Evolutionary conservation across 129 eudicot genomes (phyloP), one percentile per base, ranked within the genome.

Genomic region (Escallonia herrerae): DNA sequence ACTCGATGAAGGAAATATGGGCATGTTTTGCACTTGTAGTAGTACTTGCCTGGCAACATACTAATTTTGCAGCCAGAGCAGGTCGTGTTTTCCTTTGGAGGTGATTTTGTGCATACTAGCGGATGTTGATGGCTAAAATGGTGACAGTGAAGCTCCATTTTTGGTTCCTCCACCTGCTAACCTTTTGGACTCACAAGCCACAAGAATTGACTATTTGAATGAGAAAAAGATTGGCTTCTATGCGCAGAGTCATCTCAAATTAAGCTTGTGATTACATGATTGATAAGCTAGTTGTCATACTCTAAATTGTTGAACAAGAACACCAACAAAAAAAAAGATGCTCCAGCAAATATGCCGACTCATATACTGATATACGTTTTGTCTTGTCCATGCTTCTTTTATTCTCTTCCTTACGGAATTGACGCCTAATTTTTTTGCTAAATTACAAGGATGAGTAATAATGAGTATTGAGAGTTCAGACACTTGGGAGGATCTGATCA

Each of bases 81-180:
- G n/a, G 71, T 15, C 10, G 78, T 65, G 57, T 40, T 40, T 12
- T 37, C 49, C 12, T 57, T 47, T 2, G 80, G 74, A 15, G 57
- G 65, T 33, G 68, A 45, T 4, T 61, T 65, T 51, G 78, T 65
- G 45, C 65, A 69, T 56, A 75, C 74, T 8, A 83, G 64, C 11
- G 73, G 65, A 58, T 83, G 88, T 49, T 79, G 72, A 47, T 83
- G 88, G 79, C 84, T 79, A 9, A 79, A 83, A 57, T 83, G 84
- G 41, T 13, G 68, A n/a, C 4, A 48, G 12, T 65, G 53, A 53
- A 56, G 40, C 49, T 66, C 79, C 81, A 72, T 80, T 46, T 64
- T 56, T 6, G 2, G 48, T 58, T 62, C 42, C 48, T 64, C 81
- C 81, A 71, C 77, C 38, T 63, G 54, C 3, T 1, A 11, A 10